Evolutionary conservation across 208 protist genomes (phyloP), one percentile per base, ranked within the genome.

Genomic region (Trypanosoma caninum): DNA sequence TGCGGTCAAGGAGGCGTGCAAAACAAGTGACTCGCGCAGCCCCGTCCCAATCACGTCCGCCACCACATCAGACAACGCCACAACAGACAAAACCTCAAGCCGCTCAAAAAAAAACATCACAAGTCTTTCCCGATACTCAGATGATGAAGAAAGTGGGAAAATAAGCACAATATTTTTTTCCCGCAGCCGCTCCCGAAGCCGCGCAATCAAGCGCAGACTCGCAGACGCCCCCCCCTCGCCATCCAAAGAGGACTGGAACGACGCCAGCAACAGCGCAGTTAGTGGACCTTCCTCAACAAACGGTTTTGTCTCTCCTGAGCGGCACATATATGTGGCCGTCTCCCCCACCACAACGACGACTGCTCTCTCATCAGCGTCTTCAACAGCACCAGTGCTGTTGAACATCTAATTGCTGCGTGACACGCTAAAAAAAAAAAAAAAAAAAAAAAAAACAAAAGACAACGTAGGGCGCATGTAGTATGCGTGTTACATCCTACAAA

Each of bases 41-140:
- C 82, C 79, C 14, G 70, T 71, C 7, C 66, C 86, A 46, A 89
- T 65, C 28, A 65, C 42, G 42, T 61, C 69, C 0, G 86, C 82
- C 22, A 88, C 75, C 1, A 80, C 57, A 54, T 93, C 86, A 0
- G 82, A 82, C 6, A 93, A n/a, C 25, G 82, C 65, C 34, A 81
- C 57, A 33, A 86, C 48, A 14, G 62, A 66, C 3, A 67, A 46
- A 13, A 72, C 66, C 10, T 41, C 44, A 2, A 83, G 60, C 14
- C 34, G 45, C 13, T 69, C 59, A 45, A 81, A 76, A 11, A 79
- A 59, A 33, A 82, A 63, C 18, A 54, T 30, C 11, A 70, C 28
- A 56, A 80, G 55, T n/a, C 56, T 54, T 41, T 80, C 69, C 11
- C 47, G 56, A 51, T 74, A 85, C 6, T 74, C 59, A 2, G 55